Evolutionary conservation across 192 early-diverging fungal species (phyloP), one percentile per base, ranked within the genome.

Genomic region (Backusella tuberculispora): DNA sequence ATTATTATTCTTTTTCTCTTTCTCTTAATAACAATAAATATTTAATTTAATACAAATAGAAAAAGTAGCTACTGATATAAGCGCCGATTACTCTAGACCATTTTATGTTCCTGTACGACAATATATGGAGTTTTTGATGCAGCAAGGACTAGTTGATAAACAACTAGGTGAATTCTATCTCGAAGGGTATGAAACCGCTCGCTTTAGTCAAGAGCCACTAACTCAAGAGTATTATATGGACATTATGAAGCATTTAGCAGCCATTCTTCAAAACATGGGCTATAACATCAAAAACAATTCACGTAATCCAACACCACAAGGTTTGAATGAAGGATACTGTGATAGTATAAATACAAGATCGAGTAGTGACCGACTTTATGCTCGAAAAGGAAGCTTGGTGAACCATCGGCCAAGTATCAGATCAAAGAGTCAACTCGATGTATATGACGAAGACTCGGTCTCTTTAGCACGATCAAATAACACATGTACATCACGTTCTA

Each of bases 171-270:
- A 81, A 70, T 78, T 85, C 7, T 89, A 89, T 68, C 66, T 89
- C 12, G 80, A 87, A 67, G 85, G 85, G 2, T 89, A 89, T 69
- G 88, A 89, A 71, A 79, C 72, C n/a, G 85, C 85, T 8, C 78
- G 88, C 9, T 89, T 89, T 40, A 83, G 86, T 42, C 72, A 76
- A 0, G 38, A 79, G 3, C 75, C 66, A n/a, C 53, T 79, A 0
- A 82, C 72, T 17, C 80, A 88, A 65, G 80, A 81, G 15, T 81
- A 88, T 19, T 88, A 88, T 40, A 77, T 84, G 42, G 83, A 77
- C 26, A 83, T 88, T 63, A 85, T 88, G 84, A 85, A 85, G 53
- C 81, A 80, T 10, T 37, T 88, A 8, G 83, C 79, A 2, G 78
- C 73, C 38, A 84, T 88, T n/a, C 74, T 88, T 7, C 80, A 83